Conservation (phyloP, 331 rosid genomes). For the Malus hybrid region DNA sequence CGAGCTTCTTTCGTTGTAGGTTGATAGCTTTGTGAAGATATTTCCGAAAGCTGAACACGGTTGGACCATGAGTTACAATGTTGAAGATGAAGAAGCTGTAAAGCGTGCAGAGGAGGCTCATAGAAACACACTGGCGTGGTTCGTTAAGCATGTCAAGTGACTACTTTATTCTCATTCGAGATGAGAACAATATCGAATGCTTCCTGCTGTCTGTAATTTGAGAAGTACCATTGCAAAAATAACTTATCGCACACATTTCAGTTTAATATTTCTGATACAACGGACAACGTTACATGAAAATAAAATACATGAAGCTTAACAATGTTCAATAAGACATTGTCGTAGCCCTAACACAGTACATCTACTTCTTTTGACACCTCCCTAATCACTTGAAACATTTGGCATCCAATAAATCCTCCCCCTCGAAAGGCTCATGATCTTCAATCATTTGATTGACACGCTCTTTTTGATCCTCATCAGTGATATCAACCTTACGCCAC, state of each 20-base stretch:
- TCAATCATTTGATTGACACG: constrained; percentile 84
- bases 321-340: neutral
- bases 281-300: neutral
- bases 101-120: constrained; percentile 65
- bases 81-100: constrained; percentile 42
- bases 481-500: constrained; percentile 69
- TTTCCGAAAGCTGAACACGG: constrained; percentile 54
- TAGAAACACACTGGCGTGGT: constrained; percentile 46
- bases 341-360: neutral
- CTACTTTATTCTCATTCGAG: too few relatives aligned
- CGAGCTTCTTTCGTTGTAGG: constrained; percentile 21
- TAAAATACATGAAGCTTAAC: neutral
- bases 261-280: neutral
- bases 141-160: constrained; percentile 45
- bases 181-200: neutral
- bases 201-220: neutral
- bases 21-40: constrained; percentile 44
- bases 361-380: neutral
- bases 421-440: constrained; percentile 83
- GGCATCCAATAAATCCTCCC: constrained; percentile 77
- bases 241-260: neutral
- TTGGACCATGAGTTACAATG: constrained; percentile 50
- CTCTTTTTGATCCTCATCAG: constrained; percentile 72
- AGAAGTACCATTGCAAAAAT: too few relatives aligned
- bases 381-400: constrained; percentile 79